A percentile compares a stretch with the other conserved stretches of the same genome.
phyloP scores from a whole-genome alignment of 495 filamentous ascomycete genomes.

The Xylaria palmicola region DNA sequence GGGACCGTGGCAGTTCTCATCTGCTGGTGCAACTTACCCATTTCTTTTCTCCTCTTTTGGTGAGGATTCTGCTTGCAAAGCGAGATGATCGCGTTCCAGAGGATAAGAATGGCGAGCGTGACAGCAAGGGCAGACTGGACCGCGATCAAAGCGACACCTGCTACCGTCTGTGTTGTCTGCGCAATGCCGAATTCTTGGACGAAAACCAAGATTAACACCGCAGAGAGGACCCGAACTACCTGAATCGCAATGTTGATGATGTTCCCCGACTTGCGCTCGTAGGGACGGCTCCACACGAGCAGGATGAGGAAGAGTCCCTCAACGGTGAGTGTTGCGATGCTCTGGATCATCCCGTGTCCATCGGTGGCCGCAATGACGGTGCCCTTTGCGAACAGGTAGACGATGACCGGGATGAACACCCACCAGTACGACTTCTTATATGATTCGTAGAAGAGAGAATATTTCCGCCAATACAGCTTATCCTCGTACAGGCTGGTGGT shows the following conservation, averaged over 20 bases:
- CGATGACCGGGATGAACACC: constrained; percentile 86
- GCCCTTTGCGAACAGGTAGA: constrained; percentile 92
- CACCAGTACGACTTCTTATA: constrained; percentile 95
- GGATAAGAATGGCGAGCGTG: constrained; percentile 83
- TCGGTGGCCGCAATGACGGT: constrained; percentile 83
- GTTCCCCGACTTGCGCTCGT: constrained; percentile 78
- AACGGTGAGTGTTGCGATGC: constrained; percentile 73
- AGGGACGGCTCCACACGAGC: constrained; percentile 82
- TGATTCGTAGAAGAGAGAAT: constrained; percentile 95
- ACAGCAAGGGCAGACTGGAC: constrained; percentile 84
- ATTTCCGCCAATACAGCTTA: constrained; percentile 89
- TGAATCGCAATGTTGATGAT: constrained; percentile 94
- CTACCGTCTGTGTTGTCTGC: constrained; percentile 92
- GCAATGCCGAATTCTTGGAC: constrained; percentile 89
- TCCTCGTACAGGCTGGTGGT: constrained; percentile 74
- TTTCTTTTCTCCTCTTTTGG: constrained; percentile 76
- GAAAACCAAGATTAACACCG: constrained; percentile 87
- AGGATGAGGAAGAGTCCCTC: constrained; percentile 70
- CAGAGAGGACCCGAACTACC: constrained; percentile 88
- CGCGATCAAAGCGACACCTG: constrained; percentile 83
- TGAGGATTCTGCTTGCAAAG: constrained; percentile 89
- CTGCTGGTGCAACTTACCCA: constrained; percentile 56
- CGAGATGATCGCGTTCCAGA: constrained; percentile 80
- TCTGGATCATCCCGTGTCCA: constrained; percentile 81
- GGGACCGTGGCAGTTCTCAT: background rate